Conservation (phyloP, 2,329 filamentous ascomycete species). For the Periconia sp. region DNA sequence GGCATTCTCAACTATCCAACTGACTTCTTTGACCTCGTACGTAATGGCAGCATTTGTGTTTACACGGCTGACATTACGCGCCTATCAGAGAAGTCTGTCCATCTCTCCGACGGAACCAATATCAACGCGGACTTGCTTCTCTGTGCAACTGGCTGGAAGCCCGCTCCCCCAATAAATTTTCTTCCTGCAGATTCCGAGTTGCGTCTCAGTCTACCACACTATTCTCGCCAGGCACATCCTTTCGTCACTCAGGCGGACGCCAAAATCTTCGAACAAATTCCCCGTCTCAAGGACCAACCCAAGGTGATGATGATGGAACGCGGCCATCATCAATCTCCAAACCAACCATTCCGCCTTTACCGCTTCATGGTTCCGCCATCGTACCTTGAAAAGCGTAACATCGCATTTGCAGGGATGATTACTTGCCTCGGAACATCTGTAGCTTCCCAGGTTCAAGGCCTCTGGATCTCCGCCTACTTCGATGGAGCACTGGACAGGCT, state of each 20-base stretch:
- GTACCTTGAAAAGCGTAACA: neutral
- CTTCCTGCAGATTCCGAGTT: slow-evolving; percentile 17
- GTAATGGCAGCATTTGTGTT: slow-evolving; percentile 54
- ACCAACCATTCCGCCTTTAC: slow-evolving; percentile 46
- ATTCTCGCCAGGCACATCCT: slow-evolving; percentile 4
- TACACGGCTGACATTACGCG: slow-evolving; percentile 58
- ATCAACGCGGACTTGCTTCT: slow-evolving; percentile 56
- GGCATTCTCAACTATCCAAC: slow-evolving; percentile 62
- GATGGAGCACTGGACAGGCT: slow-evolving; percentile 46
- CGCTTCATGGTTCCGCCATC: slow-evolving; percentile 46
- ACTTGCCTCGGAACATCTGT: slow-evolving; percentile 28
- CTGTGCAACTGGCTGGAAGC: slow-evolving; percentile 60
- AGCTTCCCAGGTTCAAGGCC: slow-evolving; percentile 41
- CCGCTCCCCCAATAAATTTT: slow-evolving; percentile 56
- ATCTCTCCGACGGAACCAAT: slow-evolving; percentile 50
- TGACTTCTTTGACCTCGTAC: slow-evolving; percentile 60
- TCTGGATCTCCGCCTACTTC: slow-evolving; percentile 64
- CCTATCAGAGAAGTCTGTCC: slow-evolving; percentile 50
- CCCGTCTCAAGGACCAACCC: slow-evolving; percentile 56
- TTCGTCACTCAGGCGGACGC: slow-evolving; percentile 44
- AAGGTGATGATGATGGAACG: slow-evolving; percentile 14
- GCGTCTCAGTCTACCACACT: slow-evolving; percentile 27
- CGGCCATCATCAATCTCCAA: neutral
- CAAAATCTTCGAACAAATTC: slow-evolving; percentile 57
- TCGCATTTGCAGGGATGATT: neutral